Evolutionary conservation across 2,329 filamentous ascomycete species (phyloP), one percentile per base, ranked within the genome.

Genomic region (Grosmannia clavigera): DNA sequence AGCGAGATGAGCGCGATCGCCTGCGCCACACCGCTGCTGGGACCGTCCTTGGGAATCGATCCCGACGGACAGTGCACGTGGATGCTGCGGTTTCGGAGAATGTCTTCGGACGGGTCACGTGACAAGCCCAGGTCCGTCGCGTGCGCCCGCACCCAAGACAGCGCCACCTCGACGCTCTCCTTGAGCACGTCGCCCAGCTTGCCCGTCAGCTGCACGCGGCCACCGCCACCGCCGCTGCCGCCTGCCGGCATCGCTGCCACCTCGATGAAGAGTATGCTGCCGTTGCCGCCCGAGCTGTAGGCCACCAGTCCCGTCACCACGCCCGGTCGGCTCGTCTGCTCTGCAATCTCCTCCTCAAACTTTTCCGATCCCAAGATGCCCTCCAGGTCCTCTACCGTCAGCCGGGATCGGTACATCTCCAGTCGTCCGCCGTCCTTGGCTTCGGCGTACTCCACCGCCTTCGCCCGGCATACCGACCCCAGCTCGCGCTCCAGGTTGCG

Each of bases 251-350:
- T 97, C 70, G 96, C 92, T 12, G 92, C 90, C 53, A 96, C 90
- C 74, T 99, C 94, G 67, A 99, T 99, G 78, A 99, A 99, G 60
- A 99, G 81, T 68, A 99, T 99, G 69, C 88, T 92, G 64, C 94
- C 94, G 71, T 96, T 92, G 55, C 91, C 91, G 57, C 94, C 92
- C 4, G 87, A 88, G 68, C 87, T 90, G 76, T 96, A 99, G 10
- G 94, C 94, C 19, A 99, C 94, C 38, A 99, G 85, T 16, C 94
- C 94, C 0, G 94, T 99, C 46, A 99, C 92, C 60, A 99, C 88
- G 60, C 94, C 94, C 1, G 94, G 92, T 22, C 91, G 85, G 65
- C 82, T 79, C 70, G 83, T 83, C 69, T 88, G 90, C 71, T 95
- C 92, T 14, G 94, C 90, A 67, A 99, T 90, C 74, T 99, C 94